These are phyloP conservation scores for Neurospora africana DNA, from an alignment of 495 filamentous ascomycete species.

Conservation along the genomic window DNA sequence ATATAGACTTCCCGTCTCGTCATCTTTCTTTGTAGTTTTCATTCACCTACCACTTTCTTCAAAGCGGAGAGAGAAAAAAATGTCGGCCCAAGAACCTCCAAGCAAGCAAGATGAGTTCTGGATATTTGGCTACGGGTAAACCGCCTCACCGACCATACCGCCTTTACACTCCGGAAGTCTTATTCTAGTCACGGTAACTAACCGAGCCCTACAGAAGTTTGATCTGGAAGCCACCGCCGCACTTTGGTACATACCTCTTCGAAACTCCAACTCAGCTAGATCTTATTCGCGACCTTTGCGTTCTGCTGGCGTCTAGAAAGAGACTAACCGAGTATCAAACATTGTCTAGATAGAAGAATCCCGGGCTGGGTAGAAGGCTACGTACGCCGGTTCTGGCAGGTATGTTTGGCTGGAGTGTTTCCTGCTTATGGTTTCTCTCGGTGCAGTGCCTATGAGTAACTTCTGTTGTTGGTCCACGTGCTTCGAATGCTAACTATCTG, in stretches of 20 bases:
- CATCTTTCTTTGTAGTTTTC: neutral
- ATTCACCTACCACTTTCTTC: neutral
- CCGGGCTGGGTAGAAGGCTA: conserved; percentile 92
- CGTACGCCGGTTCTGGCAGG: conserved; percentile 97
- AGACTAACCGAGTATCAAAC: conserved; percentile 9
- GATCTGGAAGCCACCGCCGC: conserved; percentile 97
- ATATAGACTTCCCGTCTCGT: neutral
- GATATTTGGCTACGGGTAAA: conserved; percentile 87
- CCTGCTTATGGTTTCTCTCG: neutral
- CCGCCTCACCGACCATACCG: conserved; percentile 2
- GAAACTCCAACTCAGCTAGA: neutral
- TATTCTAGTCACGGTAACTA: conserved; percentile 12
- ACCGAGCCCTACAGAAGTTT: conserved; percentile 53
- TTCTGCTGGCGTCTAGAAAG: neutral
- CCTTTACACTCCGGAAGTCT: neutral
- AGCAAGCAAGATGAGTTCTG: conserved; percentile 51
- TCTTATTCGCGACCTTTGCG: neutral
- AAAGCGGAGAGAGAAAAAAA: neutral
- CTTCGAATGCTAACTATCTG: neutral
- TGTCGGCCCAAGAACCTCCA: conserved; percentile 14
- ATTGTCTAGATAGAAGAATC: conserved; percentile 57
- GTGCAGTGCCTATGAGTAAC: neutral
- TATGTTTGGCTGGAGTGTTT: conserved; percentile 19
- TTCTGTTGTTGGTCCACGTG: neutral
- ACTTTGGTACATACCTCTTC: conserved; percentile 56